Evolutionary conservation across 2,329 filamentous ascomycete genomes (phyloP).

Genomic region (Colletotrichum higginsianum): DNA sequence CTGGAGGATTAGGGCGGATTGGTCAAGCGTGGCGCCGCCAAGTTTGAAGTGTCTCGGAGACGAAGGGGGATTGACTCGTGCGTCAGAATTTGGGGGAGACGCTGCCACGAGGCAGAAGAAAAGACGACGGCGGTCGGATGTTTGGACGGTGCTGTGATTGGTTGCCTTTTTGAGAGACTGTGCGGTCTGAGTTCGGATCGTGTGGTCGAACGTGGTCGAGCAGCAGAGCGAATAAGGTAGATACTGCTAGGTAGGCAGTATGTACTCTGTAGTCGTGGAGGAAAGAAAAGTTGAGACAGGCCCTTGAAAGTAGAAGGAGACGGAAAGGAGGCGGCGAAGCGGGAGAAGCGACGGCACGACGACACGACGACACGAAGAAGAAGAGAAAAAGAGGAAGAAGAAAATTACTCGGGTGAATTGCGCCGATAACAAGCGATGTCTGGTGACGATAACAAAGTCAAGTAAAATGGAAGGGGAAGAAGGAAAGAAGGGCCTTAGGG

Average conservation of each 20-base stretch:
- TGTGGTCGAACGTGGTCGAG: conserved; percentile 12
- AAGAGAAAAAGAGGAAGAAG: background rate
- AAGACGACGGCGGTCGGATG: conserved; percentile 31
- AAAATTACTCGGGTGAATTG: conserved; percentile 22
- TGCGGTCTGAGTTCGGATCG: background rate
- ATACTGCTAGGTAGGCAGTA: background rate
- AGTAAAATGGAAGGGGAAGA: conserved; percentile 14
- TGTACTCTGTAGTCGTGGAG: background rate
- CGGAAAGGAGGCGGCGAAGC: background rate
- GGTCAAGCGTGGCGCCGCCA: conserved; percentile 31
- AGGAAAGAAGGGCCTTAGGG: background rate
- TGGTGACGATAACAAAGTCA: conserved; percentile 8
- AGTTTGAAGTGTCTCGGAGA: conserved; percentile 38
- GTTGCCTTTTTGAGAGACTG: conserved; percentile 11
- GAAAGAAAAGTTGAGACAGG: conserved; percentile 10
- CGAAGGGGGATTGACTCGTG: conserved; percentile 36
- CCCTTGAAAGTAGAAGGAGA: background rate
- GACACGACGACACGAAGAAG: conserved; percentile 2
- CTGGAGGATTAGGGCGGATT: conserved; percentile 23
- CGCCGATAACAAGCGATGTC: conserved; percentile 20
- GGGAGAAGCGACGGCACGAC: conserved; percentile 2
- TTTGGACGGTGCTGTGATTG: conserved; percentile 20
- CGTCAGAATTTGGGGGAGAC: conserved; percentile 26
- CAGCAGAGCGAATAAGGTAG: background rate
- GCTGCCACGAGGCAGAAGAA: conserved; percentile 42